Evolutionary conservation across 257 asterid species (phyloP).

Genomic region (Salvia hispanica): DNA sequence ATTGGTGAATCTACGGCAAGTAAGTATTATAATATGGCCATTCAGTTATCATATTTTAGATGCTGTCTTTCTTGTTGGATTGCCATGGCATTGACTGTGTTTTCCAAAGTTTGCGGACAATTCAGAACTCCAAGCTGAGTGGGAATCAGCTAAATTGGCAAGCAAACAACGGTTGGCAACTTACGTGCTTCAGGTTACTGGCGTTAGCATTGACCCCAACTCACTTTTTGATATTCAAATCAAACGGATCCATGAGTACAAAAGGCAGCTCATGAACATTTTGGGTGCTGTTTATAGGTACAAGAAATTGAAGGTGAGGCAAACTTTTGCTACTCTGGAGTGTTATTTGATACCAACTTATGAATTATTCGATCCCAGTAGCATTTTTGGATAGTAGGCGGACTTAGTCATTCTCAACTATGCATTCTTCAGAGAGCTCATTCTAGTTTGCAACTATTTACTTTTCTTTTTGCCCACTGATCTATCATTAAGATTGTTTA

Average conservation of each 20-base stretch:
- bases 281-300: constrained; percentile 87
- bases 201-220: constrained; percentile 79
- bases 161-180: constrained; percentile 86
- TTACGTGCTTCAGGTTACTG: constrained; percentile 73
- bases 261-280: constrained; percentile 94
- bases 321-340: constrained; percentile 30
- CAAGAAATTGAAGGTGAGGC: constrained; percentile 93
- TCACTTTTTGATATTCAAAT: constrained; percentile 96
- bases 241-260: constrained; percentile 97
- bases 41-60: constrained; percentile 16
- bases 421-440: neutral
- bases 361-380: neutral
- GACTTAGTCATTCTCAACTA: constrained; percentile 18
- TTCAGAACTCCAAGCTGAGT: constrained; percentile 71
- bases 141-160: constrained; percentile 94
- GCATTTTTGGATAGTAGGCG: constrained; percentile 1
- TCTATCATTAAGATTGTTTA: neutral
- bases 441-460: neutral
- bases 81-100: constrained; percentile 29
- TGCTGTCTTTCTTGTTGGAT: constrained; percentile 24
- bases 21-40: constrained; percentile 41
- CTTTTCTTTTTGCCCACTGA: neutral
- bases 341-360: constrained; percentile 1
- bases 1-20: constrained; percentile 76
- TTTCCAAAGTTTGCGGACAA: constrained; percentile 73